Base-by-base conservation (phyloP, 331 rosid genomes). In the Acacia pycnantha region DNA sequence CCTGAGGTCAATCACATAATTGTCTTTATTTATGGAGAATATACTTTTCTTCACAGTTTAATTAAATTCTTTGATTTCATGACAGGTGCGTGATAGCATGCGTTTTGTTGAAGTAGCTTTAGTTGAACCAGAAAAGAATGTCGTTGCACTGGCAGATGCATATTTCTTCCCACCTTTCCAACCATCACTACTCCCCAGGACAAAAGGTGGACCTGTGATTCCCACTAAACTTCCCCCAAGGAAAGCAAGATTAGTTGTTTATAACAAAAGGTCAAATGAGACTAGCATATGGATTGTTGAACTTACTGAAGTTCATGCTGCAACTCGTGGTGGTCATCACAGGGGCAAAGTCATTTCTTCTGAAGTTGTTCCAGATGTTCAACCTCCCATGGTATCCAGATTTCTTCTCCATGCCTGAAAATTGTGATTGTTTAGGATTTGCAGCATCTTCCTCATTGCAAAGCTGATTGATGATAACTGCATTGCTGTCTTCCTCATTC, bases 151-250 rank as follows among this genome's bases (percentile, higher is more conserved):
- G 85, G 98, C 98, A 61, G 98, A 95, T 92, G 98, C 98, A 26
- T 95, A 95, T 85, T 95, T 95, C 88, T 95, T 93, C 69, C 98
- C 98, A 48, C 98, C 98, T 47, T 95, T 95, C 87, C 98, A 95
- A 77, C 98, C 98, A 29, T 93, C 98, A 56, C 69, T 95, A 78
- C 93, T 95, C 81, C 96, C 98, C 5, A 93, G 94, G 83, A 86
- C 94, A n/a, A 95, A 95, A 79, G 97, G 98, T 8, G 98, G 98
- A 67, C 97, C 98, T 64, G 70, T 90, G 44, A 93, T 95, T 83
- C 98, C 98, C 73, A 78, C 87, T 29, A 95, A 92, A 87, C 98
- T 95, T 70, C 98, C 98, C 59, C 94, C 93, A 12, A 93, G 98
- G 91, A 89, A 91, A 87, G 98, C 98, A 70, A 93, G 98, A 82